Conservation (phyloP, 75 land plant genomes). For the Azolla pinnata region DNA sequence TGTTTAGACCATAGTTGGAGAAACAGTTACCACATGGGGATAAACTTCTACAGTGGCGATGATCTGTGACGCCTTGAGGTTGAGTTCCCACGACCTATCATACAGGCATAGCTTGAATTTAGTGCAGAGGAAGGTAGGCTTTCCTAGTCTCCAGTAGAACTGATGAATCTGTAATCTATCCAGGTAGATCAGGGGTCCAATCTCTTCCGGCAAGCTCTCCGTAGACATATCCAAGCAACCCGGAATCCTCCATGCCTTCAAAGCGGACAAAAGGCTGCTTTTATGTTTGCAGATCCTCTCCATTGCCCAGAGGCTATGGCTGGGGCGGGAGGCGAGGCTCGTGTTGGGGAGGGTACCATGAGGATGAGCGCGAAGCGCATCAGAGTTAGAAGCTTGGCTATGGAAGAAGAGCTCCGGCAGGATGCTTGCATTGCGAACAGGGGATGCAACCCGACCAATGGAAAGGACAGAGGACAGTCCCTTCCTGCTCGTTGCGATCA, state of each 20-base stretch:
- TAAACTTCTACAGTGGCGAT: neutral
- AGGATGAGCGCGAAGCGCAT: too few species aligned
- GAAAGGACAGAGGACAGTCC: too few species aligned
- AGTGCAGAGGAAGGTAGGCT: constrained; percentile 1
- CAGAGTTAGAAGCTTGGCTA: too few species aligned
- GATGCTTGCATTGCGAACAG: too few species aligned
- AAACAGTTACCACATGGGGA: constrained; percentile 3
- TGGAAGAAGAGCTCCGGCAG: too few species aligned
- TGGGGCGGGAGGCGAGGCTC: neutral
- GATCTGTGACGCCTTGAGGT: neutral
- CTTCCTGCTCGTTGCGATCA: too few species aligned
- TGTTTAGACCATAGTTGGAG: too few species aligned
- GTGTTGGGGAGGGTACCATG: neutral
- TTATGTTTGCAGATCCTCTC: neutral
- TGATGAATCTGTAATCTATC: constrained; percentile 4
- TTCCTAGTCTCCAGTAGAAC: neutral
- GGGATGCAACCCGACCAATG: too few species aligned
- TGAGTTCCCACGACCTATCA: neutral
- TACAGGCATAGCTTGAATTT: neutral
- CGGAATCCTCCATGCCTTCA: constrained; percentile 4
- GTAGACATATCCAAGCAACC: neutral
- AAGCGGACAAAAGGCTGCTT: neutral
- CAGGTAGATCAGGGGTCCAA: neutral
- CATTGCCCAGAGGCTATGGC: constrained; percentile 5
- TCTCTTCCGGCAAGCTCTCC: neutral